A percentile compares a stretch with the other conserved stretches of the same genome.
These are phyloP conservation scores for Zhuliangozyma parablackwelliae DNA, from an alignment of 1,139 yeast genomes.

Conservation along the genomic window DNA sequence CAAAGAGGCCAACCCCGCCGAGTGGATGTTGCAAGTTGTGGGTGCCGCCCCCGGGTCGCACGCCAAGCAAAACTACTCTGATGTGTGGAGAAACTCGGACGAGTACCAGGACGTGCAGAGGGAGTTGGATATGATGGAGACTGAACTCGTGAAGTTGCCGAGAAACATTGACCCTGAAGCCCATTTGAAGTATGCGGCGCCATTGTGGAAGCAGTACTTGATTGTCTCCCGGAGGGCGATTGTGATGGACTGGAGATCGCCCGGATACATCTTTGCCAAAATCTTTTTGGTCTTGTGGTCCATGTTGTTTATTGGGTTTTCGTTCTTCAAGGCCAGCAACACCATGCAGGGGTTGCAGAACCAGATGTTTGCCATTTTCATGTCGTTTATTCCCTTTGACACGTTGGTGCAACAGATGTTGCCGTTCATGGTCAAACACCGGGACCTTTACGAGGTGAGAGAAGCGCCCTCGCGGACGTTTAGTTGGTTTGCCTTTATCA, in stretches of 20 bases:
- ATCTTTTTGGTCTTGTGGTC: constrained; percentile 31
- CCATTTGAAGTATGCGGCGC: constrained; percentile 23
- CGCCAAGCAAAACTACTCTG: constrained; percentile 27
- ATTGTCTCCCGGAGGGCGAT: constrained; percentile 23
- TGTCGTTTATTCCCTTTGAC: constrained; percentile 44
- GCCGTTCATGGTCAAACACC: constrained; percentile 27
- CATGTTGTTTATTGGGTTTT: constrained; percentile 46
- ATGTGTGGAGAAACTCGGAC: constrained; percentile 29
- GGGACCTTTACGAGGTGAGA: constrained; percentile 35
- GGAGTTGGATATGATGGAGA: constrained; percentile 27
- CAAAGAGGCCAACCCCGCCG: constrained; percentile 48
- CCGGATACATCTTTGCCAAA: constrained; percentile 38
- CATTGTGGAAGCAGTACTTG: constrained; percentile 21
- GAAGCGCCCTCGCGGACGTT: constrained; percentile 30
- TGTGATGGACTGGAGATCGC: constrained; percentile 43
- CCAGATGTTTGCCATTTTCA: constrained; percentile 53
- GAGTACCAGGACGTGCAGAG: constrained; percentile 18
- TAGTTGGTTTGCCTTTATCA: constrained; percentile 35
- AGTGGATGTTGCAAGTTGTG: constrained; percentile 54
- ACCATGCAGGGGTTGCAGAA: constrained; percentile 40
- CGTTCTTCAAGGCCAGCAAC: constrained; percentile 32
- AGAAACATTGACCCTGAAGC: constrained; percentile 19
- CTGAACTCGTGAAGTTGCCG: constrained; percentile 25
- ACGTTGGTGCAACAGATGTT: constrained; percentile 53
- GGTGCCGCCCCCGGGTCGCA: constrained; percentile 34